These are phyloP conservation scores for Yarrowia sp. DNA, from an alignment of 805 yeast genomes.

Conservation along the genomic window DNA sequence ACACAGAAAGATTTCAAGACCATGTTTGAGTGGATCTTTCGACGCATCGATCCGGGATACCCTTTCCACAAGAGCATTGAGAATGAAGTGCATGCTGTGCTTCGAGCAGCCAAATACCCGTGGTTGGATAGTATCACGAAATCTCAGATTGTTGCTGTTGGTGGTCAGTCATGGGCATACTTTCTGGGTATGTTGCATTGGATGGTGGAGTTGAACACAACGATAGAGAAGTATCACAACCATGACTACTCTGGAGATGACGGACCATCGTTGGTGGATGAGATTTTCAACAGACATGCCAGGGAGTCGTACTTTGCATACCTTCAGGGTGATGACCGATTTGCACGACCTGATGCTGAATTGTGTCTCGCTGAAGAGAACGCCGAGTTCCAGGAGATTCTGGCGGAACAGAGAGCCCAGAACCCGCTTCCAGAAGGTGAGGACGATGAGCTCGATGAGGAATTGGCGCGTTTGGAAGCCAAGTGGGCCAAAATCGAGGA, in stretches of 20 bases:
- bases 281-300: constrained; percentile 45
- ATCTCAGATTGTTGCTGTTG: constrained; percentile 88
- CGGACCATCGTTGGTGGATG: constrained; percentile 38
- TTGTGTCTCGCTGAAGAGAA: constrained; percentile 35
- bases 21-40: constrained; percentile 81
- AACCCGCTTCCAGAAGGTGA: constrained; percentile 49
- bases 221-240: constrained; percentile 53
- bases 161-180: constrained; percentile 86
- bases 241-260: constrained; percentile 49
- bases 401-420: constrained; percentile 20
- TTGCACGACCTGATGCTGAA: constrained; percentile 35
- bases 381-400: constrained; percentile 31
- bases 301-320: constrained; percentile 30
- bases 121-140: constrained; percentile 80
- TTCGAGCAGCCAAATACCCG: constrained; percentile 76
- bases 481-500: constrained; percentile 62
- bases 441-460: constrained; percentile 56
- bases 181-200: constrained; percentile 84
- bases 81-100: constrained; percentile 71
- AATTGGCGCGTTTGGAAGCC: constrained; percentile 66
- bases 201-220: constrained; percentile 66
- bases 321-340: constrained; percentile 31
- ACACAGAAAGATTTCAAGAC: constrained; percentile 85
- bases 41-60: constrained; percentile 79
- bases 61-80: constrained; percentile 72